phyloP scores from a whole-genome alignment of 768 basidiomycete species.

The Pleurotus djamor region DNA sequence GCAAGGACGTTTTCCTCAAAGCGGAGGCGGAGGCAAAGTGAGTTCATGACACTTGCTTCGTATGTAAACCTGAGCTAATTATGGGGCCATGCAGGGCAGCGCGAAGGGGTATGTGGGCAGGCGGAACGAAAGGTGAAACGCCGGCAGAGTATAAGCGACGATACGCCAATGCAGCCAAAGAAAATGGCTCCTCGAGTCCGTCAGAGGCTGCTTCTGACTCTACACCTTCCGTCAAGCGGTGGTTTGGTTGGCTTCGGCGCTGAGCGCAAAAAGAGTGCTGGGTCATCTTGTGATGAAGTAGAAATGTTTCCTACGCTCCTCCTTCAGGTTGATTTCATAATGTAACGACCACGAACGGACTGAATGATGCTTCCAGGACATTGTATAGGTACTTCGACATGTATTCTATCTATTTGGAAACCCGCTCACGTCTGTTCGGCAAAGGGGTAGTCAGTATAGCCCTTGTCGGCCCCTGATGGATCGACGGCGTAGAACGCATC shows the following conservation, averaged over 20 bases:
- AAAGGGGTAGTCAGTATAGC: no score
- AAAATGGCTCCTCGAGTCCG: background rate
- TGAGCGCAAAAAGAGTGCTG: background rate
- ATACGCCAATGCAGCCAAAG: constrained; percentile 29
- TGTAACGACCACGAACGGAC: no score
- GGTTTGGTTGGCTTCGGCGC: background rate
- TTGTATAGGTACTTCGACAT: no score
- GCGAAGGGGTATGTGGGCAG: constrained; percentile 74
- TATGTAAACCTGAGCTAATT: background rate
- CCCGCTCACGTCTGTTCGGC: no score
- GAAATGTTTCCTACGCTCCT: no score
- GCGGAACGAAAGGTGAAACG: constrained; percentile 52
- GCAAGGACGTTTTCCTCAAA: constrained; percentile 60
- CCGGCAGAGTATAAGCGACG: constrained; percentile 84
- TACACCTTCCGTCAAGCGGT: background rate
- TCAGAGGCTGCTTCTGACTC: background rate
- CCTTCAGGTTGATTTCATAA: no score
- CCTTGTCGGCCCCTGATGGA: no score
- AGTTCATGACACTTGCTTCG: constrained; percentile 13
- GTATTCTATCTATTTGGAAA: no score
- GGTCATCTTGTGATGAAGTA: no score
- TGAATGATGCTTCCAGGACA: no score
- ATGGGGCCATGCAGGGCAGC: constrained; percentile 38
- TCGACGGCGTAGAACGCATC: no score
- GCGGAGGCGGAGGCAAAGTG: constrained; percentile 71